phyloP scores from a whole-genome alignment of 345 rosid species.

The Eucalyptus regnans region DNA sequence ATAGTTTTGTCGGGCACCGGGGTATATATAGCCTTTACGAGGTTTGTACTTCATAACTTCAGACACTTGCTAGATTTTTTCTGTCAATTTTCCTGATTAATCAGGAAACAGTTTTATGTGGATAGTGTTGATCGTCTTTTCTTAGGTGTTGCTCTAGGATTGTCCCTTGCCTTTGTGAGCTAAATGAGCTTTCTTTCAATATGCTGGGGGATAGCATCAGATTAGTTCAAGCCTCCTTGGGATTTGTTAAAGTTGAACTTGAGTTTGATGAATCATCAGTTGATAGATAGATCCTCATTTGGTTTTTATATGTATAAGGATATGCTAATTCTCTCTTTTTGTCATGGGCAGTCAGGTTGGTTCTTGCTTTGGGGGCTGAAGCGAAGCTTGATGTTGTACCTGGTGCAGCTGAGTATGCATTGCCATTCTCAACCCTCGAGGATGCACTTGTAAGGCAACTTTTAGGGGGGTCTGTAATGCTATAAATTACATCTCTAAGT shows the following conservation, averaged over 20 bases:
- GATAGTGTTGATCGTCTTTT: background rate
- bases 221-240: background rate
- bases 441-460: conserved; percentile 65
- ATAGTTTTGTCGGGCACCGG: background rate
- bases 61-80: background rate
- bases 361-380: conserved; percentile 98
- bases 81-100: background rate
- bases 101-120: background rate
- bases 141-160: background rate
- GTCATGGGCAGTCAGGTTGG: conserved; percentile 94
- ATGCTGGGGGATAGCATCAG: background rate
- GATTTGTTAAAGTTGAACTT: background rate
- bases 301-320: background rate
- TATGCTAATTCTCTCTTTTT: conserved; percentile 7
- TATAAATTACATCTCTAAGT: background rate
- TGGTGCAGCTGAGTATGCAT: conserved; percentile 83
- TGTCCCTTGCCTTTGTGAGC: background rate
- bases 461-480: background rate
- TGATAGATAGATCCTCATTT: background rate
- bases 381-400: conserved; percentile 73
- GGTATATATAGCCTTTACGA: background rate
- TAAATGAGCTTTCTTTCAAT: background rate
- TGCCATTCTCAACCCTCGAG: conserved; percentile 77
- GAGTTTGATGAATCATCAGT: background rate
- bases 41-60: background rate